Evolutionary conservation across 139 green algal genomes (phyloP).

Genomic region (Coelastrella sp.): DNA sequence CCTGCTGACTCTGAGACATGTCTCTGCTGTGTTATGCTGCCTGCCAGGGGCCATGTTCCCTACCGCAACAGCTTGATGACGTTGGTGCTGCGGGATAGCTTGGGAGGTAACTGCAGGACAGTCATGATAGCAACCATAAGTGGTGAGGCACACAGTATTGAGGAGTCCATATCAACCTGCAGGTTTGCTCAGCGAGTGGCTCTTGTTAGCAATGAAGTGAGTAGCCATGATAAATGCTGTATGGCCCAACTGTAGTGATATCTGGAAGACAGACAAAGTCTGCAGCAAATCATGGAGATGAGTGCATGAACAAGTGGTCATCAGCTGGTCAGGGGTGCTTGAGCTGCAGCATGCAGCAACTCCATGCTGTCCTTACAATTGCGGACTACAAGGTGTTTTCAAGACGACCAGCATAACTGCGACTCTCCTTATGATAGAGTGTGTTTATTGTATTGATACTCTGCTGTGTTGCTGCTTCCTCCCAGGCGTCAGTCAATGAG

Average conservation of each 20-base stretch:
- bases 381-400: no score
- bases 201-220: conserved; percentile 85
- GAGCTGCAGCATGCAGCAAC: no score
- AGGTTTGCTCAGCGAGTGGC: conserved; percentile 93
- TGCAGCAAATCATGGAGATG: no score
- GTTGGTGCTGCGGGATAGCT: conserved; percentile 78
- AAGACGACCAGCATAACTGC: no score
- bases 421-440: no score
- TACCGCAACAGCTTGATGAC: conserved; percentile 95
- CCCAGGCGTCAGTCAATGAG: conserved; percentile 81
- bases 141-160: conserved; percentile 63
- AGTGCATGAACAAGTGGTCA: no score
- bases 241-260: not conserved
- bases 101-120: conserved; percentile 92
- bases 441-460: no score
- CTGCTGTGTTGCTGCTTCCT: not conserved
- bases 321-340: no score
- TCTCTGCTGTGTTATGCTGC: not conserved
- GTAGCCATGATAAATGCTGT: not conserved
- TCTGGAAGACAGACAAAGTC: no score
- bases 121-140: conserved; percentile 85
- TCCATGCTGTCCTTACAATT: no score
- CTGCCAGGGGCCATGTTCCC: conserved; percentile 78
- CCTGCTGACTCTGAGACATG: no score
- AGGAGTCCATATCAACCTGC: conserved; percentile 94